A percentile compares a stretch with the other conserved stretches of the same genome.
Evolutionary conservation across 768 basidiomycete species (phyloP).

Genomic region (Termitomyces sp.): DNA sequence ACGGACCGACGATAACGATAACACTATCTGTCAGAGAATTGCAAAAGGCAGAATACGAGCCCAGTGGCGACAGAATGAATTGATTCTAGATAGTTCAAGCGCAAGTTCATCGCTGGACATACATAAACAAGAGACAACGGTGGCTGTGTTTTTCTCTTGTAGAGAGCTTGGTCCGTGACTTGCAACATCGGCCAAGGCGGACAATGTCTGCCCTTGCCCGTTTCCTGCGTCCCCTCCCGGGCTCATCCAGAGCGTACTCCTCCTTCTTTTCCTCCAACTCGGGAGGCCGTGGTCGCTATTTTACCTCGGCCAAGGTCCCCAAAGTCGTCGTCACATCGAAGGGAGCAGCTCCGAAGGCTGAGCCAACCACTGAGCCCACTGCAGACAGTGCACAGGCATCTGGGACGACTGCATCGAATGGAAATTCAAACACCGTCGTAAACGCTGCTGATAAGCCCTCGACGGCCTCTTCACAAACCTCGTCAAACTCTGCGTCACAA

Average conservation of each 20-base stretch:
- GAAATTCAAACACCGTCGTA: constrained; percentile 1
- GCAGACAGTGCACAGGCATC: constrained; percentile 17
- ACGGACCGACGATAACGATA: too few relatives aligned
- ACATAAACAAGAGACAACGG: constrained; percentile 9
- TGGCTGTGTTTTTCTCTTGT: constrained; percentile 14
- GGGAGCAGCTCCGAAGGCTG: constrained; percentile 25
- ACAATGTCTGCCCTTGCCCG: constrained; percentile 51
- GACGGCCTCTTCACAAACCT: background rate
- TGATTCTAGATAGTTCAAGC: background rate
- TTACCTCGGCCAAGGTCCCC: constrained; percentile 69
- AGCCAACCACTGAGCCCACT: constrained; percentile 17
- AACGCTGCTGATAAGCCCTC: constrained; percentile 10
- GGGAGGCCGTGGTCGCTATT: constrained; percentile 64
- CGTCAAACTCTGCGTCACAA: constrained; percentile 12
- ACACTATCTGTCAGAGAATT: too few relatives aligned
- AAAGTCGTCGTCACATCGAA: constrained; percentile 39
- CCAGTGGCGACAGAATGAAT: too few relatives aligned
- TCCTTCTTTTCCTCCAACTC: constrained; percentile 79
- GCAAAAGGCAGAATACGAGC: too few relatives aligned
- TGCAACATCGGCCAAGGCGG: constrained; percentile 8
- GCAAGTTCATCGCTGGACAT: background rate
- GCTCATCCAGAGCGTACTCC: constrained; percentile 60
- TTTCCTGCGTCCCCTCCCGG: constrained; percentile 43
- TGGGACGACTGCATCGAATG: background rate
- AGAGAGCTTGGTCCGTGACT: background rate